Evolutionary conservation across 2,329 filamentous ascomycete genomes (phyloP), one percentile per base, ranked within the genome.

Genomic region (Aureobasidium pullulans): DNA sequence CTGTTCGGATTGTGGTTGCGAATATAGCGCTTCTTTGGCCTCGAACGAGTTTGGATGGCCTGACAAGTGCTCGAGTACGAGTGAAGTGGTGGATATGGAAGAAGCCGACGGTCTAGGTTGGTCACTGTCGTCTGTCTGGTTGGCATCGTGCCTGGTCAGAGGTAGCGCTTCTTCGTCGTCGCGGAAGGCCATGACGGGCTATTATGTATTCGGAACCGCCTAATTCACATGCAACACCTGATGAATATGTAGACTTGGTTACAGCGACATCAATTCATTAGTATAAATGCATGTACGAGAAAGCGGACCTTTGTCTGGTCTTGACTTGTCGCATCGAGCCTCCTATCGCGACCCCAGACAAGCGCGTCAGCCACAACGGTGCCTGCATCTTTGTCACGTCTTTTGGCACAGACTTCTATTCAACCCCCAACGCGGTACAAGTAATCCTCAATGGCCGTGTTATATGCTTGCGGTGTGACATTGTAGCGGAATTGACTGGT

Each of bases 1-100:
- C 74, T 77, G 67, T 71, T 70, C 64, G 66, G 70, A 63, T 62
- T 62, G 63, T 62, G 67, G 66, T 64, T 71, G 62, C 60, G 64
- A 59, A 65, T 79, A 71, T 11, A 62, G 70, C 67, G 62, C 79
- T 75, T 64, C 81, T 75, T 62, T 81, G 73, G 68, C 78, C 72
- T 59, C 76, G 68, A 60, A 73, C 69, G 63, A 72, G 65, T 65
- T 71, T 63, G 68, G 72, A 69, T 89, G 85, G 11, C 60, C 58
- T 66, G 83, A 81, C 64, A 93, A 81, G 63, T 87, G 84, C 65
- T 94, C 89, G 69, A 94, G 89, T 57, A 94, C 84, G 13, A 94
- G 79, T 66, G 89, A 93, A 4, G 87, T 91, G 10, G 89, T 93
- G 36, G 89, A 94, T n/a, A 85, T 85, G 42, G 87, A 87, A n/a